Evolutionary conservation across 345 rosid species (phyloP), one percentile per base, ranked within the genome.

Genomic region (Gossypium herbaceum): DNA sequence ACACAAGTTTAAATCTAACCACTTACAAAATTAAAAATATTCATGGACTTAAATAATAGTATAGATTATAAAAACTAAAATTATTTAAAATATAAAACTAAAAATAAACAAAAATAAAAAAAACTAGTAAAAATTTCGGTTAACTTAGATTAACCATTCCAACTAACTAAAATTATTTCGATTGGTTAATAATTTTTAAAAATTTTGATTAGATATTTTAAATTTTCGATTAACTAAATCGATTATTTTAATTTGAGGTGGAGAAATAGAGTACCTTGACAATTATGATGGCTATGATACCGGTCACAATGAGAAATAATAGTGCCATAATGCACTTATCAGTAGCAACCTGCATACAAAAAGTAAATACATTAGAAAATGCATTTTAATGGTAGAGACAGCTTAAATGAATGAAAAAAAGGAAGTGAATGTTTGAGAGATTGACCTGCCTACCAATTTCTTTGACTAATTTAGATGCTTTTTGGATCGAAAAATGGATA

Each of bases 401-500:
- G 15, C 60, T 75, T 50, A 55, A 11, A 51, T 3, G 25, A 59
- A 69, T 39, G 41, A 48, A 77, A 58, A 76, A 48, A 77, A 58
- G 76, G 68, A 71, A 61, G 78, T 66, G 81, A 58, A 74, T 66
- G 77, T 62, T 62, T 66, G 39, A 74, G 84, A 84, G 75, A 86
- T 85, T 81, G 86, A 94, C 98, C 97, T 95, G 99, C 86, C 99
- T 91, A 87, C 98, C 94, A 68, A 93, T 89, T 87, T 93, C 98
- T 89, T 93, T 95, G 74, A 93, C 99, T 80, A 95, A 81, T 84
- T 93, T 80, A 65, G 98, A 89, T 74, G 99, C 99, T 77, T 85
- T 95, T 86, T 95, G 90, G 82, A 95, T 83, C 60, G 99, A 95
- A 77, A 93, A 95, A 82, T 95, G 93, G 76, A 95, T 95, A 20